A percentile compares a stretch with the other conserved stretches of the same genome.
Conservation (phyloP, 306 rosid genomes). For the Styphnolobium japonicum region DNA sequence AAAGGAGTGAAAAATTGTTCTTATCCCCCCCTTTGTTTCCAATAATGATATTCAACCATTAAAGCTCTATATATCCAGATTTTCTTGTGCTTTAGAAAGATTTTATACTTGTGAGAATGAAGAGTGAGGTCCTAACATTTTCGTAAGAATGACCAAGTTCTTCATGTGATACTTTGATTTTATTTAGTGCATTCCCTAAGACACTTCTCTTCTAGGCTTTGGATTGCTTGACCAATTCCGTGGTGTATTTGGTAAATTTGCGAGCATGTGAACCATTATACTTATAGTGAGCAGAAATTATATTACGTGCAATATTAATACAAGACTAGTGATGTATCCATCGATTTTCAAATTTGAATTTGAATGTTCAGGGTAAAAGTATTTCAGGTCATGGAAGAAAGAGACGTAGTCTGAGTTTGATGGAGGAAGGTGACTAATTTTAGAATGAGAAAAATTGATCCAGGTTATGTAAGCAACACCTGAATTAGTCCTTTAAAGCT, state of each 20-base stretch:
- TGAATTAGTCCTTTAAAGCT: not conserved
- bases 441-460: not conserved
- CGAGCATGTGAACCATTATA: not conserved
- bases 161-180: not conserved
- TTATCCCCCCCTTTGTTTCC: too few species aligned
- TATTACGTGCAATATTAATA: not conserved
- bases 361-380: not conserved
- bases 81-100: too few species aligned
- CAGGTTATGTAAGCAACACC: not conserved
- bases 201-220: not conserved
- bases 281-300: not conserved
- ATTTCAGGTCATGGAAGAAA: not conserved
- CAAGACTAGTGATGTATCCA: not conserved
- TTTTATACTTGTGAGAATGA: too few species aligned
- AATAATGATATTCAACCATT: too few species aligned
- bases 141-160: too few species aligned
- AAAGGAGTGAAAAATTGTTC: too few species aligned
- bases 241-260: not conserved
- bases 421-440: not conserved
- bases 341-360: not conserved
- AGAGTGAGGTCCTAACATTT: too few species aligned
- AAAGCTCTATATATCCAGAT: too few species aligned
- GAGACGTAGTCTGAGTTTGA: not conserved
- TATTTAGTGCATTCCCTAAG: not conserved
- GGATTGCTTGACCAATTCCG: not conserved